Evolutionary conservation across 2,329 filamentous ascomycete species (phyloP).

Genomic region (Nectriaceae sp.): DNA sequence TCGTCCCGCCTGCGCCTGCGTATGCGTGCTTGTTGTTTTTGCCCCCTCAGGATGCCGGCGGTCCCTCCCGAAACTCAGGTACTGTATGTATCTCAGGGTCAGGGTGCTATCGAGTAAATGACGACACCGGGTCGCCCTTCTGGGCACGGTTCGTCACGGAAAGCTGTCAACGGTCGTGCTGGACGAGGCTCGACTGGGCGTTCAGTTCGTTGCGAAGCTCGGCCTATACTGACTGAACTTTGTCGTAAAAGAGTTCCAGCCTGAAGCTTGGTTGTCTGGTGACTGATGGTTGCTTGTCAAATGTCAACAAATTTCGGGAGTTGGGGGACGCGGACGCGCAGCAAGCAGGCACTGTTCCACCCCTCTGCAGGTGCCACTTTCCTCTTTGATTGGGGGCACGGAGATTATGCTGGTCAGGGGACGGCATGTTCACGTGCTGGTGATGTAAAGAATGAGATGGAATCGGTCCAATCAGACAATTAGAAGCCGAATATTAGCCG

Average conservation of each 20-base stretch:
- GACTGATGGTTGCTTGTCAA: slow-evolving; percentile 30
- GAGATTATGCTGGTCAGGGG: slow-evolving; percentile 27
- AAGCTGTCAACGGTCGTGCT: slow-evolving; percentile 2
- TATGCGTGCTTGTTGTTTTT: slow-evolving; percentile 12
- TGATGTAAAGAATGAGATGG: neutral
- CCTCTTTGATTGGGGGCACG: slow-evolving; percentile 28
- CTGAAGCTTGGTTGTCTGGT: slow-evolving; percentile 16
- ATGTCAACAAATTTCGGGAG: slow-evolving; percentile 32
- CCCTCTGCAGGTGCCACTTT: slow-evolving; percentile 17
- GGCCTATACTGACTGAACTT: neutral
- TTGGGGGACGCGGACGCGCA: slow-evolving; percentile 23
- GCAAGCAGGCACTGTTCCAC: slow-evolving; percentile 19
- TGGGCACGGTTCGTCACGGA: slow-evolving; percentile 9
- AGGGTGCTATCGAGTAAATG: slow-evolving; percentile 19
- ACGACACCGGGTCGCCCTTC: slow-evolving; percentile 23
- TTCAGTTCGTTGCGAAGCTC: slow-evolving; percentile 1
- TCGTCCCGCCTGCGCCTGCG: slow-evolving; percentile 19
- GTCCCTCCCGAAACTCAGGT: neutral
- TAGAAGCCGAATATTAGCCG: neutral
- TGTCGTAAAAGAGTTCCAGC: slow-evolving; percentile 14
- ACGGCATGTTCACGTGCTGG: neutral
- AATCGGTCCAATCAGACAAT: neutral
- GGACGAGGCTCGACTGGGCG: slow-evolving; percentile 4
- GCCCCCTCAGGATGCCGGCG: slow-evolving; percentile 18
- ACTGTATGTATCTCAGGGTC: neutral